Evolutionary conservation across 805 yeast genomes (phyloP), one percentile per base, ranked within the genome.

Genomic region (Ogataea siamensis): DNA sequence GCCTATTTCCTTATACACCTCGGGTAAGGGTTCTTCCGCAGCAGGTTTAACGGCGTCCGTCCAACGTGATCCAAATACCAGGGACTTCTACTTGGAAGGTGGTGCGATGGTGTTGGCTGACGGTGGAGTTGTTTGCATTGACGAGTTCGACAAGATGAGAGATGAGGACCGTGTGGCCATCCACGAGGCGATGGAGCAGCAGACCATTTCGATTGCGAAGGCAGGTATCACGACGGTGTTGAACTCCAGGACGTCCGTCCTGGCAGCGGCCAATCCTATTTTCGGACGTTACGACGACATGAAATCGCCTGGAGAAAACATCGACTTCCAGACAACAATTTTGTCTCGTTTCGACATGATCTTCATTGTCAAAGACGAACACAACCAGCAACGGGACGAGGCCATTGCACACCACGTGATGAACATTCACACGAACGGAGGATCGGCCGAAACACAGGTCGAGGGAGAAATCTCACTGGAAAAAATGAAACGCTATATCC

Each of bases 71-170:
- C 73, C 87, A 1, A 69, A 71, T 16, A 85, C 96, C 0, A 70
- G 96, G 47, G 99, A 93, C 53, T 93, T 91, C 61, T 91, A 86
- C 60, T 69, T 93, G 37, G 99, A 93, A 73, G 99, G 99, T 43
- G 99, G 99, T 64, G 99, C 99, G 7, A 89, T 93, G 97, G 99
- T 93, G n/a, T 70, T 93, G 34, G 99, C 99, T 0, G 99, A 93
- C 66, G 98, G 98, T 26, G 99, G 99, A 49, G 97, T 93, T 34
- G 97, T 91, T 32, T 93, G 98, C 73, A 93, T 93, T 57, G 99
- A 93, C 70, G 99, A 93, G 73, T 93, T 93, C 58, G 99, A 93
- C 63, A 93, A 93, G 70, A 93, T 93, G 99, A 75, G 98, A 60
- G 99, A 93, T 57, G 98, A 93, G 60, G 99, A 93, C 64, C 76